Conservation (phyloP, 352 stramenopile genomes). For the Thalassiosira exigua region DNA sequence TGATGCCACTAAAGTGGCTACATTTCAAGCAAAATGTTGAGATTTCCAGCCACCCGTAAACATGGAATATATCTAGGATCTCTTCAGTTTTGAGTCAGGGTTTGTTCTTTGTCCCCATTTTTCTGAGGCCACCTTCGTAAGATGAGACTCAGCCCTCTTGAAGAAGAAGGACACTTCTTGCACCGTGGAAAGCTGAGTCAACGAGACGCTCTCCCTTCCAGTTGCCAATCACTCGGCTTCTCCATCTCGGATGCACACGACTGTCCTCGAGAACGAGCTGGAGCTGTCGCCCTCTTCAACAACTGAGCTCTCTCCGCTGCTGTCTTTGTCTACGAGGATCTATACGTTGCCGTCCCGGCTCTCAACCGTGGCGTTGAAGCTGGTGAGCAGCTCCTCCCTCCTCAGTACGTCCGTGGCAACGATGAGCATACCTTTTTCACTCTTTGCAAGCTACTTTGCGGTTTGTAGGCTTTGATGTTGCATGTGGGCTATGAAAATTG, state of each 20-base stretch:
- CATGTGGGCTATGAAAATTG: no score
- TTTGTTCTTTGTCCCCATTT: no score
- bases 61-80: no score
- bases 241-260: slow-evolving; percentile 21
- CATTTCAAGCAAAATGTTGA: no score
- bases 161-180: slow-evolving; percentile 82
- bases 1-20: no score
- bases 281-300: slow-evolving; percentile 49
- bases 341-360: slow-evolving; percentile 17
- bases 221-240: slow-evolving; percentile 52
- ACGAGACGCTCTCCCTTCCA: slow-evolving; percentile 50
- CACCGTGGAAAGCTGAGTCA: slow-evolving; percentile 76
- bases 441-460: no score
- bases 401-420: slow-evolving; percentile 39
- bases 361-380: slow-evolving; percentile 4
- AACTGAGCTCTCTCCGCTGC: slow-evolving; percentile 28
- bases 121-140: slow-evolving; percentile 80
- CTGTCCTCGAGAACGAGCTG: slow-evolving; percentile 46
- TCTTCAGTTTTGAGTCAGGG: no score
- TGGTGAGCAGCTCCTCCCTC: slow-evolving; percentile 9
- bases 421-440: no score
- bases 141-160: slow-evolving; percentile 73
- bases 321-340: slow-evolving; percentile 67
- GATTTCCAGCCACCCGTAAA: no score
- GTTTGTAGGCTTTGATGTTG: no score